Percentiles rank a stretch among this genome's conserved stretches.
phyloP scores from a whole-genome alignment of 495 filamentous ascomycete genomes.

The Aspergillus sclerotiicarbonarius region DNA sequence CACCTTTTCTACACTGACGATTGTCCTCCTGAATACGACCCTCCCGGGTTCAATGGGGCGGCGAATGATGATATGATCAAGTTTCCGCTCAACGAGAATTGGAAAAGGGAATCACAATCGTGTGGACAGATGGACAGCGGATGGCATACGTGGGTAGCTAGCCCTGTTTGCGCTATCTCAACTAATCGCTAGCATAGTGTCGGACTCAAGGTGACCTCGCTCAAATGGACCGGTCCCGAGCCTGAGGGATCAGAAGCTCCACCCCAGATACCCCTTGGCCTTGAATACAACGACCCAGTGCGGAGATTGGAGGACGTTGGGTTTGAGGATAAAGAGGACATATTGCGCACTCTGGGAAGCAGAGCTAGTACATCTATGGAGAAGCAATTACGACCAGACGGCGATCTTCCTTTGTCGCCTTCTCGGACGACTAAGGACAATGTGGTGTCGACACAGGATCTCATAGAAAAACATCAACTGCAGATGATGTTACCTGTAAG shows the following conservation, averaged over 20 bases:
- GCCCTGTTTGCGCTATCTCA: background rate
- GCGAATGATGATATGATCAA: slow-evolving; percentile 28
- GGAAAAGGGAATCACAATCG: slow-evolving; percentile 29
- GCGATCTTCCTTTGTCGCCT: background rate
- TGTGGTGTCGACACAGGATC: slow-evolving; percentile 24
- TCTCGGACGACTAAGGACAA: slow-evolving; percentile 1
- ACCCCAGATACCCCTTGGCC: slow-evolving; percentile 24
- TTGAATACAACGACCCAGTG: slow-evolving; percentile 27
- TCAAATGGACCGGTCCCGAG: slow-evolving; percentile 28
- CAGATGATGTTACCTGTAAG: slow-evolving; percentile 29
- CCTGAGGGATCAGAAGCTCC: slow-evolving; percentile 21
- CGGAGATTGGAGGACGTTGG: slow-evolving; percentile 24
- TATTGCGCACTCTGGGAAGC: slow-evolving; percentile 1
- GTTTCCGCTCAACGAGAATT: slow-evolving; percentile 36
- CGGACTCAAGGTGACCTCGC: slow-evolving; percentile 34
- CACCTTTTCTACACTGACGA: slow-evolving; percentile 48
- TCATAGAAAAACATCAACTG: slow-evolving; percentile 21
- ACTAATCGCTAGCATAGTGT: slow-evolving; percentile 21
- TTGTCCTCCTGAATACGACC: slow-evolving; percentile 36
- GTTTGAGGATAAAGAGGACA: slow-evolving; percentile 14
- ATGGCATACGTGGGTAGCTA: slow-evolving; percentile 32
- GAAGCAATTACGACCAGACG: background rate
- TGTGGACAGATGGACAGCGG: slow-evolving; percentile 34
- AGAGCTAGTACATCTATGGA: slow-evolving; percentile 2
- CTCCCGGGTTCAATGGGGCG: slow-evolving; percentile 36